phyloP scores from a whole-genome alignment of 108 stramenopile species.

The Hondaea fermentalgiana region DNA sequence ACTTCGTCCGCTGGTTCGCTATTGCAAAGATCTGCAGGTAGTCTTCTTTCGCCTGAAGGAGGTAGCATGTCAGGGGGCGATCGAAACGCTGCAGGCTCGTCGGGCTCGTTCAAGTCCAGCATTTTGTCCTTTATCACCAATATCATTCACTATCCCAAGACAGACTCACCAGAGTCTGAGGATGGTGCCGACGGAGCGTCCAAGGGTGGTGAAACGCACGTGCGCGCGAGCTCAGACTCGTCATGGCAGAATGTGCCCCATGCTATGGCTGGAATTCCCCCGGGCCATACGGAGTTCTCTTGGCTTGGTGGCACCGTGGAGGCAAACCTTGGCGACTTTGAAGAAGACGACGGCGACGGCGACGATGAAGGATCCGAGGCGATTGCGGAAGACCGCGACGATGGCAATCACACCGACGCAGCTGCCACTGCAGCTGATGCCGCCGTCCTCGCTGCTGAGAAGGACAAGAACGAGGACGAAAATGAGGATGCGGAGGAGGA shows the following conservation, averaged over 20 bases:
- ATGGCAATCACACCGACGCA: too few relatives aligned
- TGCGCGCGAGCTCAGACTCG: too few relatives aligned
- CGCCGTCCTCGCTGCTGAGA: too few relatives aligned
- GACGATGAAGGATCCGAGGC: background rate
- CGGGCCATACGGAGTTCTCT: background rate
- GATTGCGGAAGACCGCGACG: too few relatives aligned
- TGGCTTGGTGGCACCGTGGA: background rate
- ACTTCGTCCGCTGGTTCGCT: background rate
- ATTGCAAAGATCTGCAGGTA: background rate
- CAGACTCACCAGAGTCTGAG: background rate
- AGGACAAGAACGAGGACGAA: too few relatives aligned
- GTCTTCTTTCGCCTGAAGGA: too few relatives aligned
- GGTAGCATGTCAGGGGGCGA: background rate
- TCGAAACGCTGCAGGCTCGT: background rate
- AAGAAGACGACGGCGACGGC: background rate
- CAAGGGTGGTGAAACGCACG: too few relatives aligned
- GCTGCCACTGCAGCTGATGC: too few relatives aligned
- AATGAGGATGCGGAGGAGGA: too few relatives aligned
- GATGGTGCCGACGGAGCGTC: background rate
- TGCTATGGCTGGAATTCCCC: background rate
- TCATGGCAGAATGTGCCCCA: background rate
- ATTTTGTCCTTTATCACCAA: conserved; percentile 10
- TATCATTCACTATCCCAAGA: background rate
- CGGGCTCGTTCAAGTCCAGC: background rate
- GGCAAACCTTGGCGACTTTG: background rate